These are phyloP conservation scores for Davidsoniella neocaledoniae DNA, from an alignment of 2,329 filamentous ascomycete genomes.

Conservation along the genomic window DNA sequence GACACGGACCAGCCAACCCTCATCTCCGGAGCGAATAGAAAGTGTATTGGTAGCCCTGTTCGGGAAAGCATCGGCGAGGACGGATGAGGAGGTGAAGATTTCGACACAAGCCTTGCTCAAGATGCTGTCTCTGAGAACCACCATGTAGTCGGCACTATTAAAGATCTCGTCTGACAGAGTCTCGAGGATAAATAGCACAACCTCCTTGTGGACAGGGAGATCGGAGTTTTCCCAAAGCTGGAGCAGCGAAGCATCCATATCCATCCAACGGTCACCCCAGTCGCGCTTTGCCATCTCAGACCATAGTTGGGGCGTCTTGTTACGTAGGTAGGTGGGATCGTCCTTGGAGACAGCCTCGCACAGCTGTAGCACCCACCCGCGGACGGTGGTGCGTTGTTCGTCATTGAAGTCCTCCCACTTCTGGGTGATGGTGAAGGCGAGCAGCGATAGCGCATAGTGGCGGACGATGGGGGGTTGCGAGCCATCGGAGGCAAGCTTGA, in stretches of 20 bases:
- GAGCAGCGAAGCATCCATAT: conserved; percentile 77
- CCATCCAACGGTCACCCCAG: conserved; percentile 85
- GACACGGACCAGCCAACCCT: conserved; percentile 76
- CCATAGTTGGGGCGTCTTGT: conserved; percentile 91
- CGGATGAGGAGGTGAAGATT: conserved; percentile 67
- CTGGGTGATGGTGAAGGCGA: conserved; percentile 80
- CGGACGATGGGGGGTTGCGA: conserved; percentile 66
- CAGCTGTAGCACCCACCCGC: conserved; percentile 63
- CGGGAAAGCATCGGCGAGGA: conserved; percentile 61
- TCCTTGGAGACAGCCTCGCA: conserved; percentile 51
- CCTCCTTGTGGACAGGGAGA: conserved; percentile 53
- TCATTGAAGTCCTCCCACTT: conserved; percentile 58
- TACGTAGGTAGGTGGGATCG: conserved; percentile 71
- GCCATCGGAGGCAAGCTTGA: conserved; percentile 59
- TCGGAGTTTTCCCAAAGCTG: conserved; percentile 62
- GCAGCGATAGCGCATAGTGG: conserved; percentile 81
- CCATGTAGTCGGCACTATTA: conserved; percentile 73
- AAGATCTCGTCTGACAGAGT: conserved; percentile 90
- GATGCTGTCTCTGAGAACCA: conserved; percentile 64
- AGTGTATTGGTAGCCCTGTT: conserved; percentile 46
- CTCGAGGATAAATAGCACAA: conserved; percentile 79
- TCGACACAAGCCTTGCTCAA: conserved; percentile 85
- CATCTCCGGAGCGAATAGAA: conserved; percentile 56
- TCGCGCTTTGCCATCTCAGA: conserved; percentile 83
- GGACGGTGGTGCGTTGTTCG: conserved; percentile 50